Base-by-base conservation (phyloP, 768 basidiomycete species). In the Mrakia gelida region DNA sequence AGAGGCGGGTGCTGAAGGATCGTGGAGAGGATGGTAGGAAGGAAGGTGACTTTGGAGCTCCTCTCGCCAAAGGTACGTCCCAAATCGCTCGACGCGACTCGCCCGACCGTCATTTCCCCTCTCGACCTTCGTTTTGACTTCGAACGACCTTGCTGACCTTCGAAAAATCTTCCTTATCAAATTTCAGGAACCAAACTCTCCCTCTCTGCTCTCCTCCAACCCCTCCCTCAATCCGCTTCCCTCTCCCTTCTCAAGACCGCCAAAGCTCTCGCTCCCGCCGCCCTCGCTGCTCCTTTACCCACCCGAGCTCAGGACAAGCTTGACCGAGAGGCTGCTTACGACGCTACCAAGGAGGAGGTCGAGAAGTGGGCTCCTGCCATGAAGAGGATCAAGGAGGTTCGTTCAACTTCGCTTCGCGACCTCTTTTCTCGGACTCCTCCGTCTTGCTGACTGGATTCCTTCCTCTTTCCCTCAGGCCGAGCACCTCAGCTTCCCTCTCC, bases 331-430 rank as follows among this genome's bases (percentile, higher is more conserved):
- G 96, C 95, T 11, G 96, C 96, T 0, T 97, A 96, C 83, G 94
- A 95, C 81, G 89, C 92, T 84, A 98, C 95, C 6, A 94, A 93
- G 83, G 88, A 89, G 80, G 95, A 98, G 84, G 91, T 96, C 2
- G 90, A 92, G 80, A 97, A 96, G 86, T 98, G 96, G 97, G 89
- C 89, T 38, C 90, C 89, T 8, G 92, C 93, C 4, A 96, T 98
- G 91, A 92, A 92, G 84, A 88, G 89, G 30, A 94, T 99, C 80
- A 91, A 91, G 80, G 93, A 98, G 86, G 93, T 92, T 21, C 56
- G 82, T 80, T 18, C 49, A 16, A 15, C 3, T 2, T 52, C 13
- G 2, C 49, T 7, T 18, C 7, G 1, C 49, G 49, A 52, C 49
- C 15, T 49, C 15, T 16, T 52, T 7, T 32, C 32, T 2, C 54